Evolutionary conservation across 805 yeast species (phyloP), one percentile per base, ranked within the genome.

Genomic region (Debaryomyces prosopidis): DNA sequence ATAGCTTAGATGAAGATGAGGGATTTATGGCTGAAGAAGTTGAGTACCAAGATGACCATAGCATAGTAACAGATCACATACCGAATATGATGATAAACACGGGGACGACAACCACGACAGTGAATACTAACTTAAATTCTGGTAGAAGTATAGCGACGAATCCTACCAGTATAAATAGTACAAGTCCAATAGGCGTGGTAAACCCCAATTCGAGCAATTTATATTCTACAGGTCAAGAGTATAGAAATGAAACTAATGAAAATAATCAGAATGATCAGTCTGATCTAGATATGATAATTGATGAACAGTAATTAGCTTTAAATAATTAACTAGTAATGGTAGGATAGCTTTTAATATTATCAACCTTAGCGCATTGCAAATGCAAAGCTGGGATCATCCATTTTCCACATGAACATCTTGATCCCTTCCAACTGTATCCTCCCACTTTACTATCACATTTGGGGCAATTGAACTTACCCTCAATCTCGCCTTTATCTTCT

Each of bases 321-420:
- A 49, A 14, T 45, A 28, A 17, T 45, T 23, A 23, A 23, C 26
- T 23, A 23, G 26, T 10, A 39, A 38, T 45, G 47, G 10, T 38
- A n/a, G 14, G 33, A 36, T 23, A 7, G 10, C 10, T 51, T 35
- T 53, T 63, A 42, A 82, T 73, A 48, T 81, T 80, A 60, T 92
- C 97, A 4, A 89, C 92, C 61, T 88, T 87, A 5, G 90, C 85
- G 23, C 83, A 73, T 62, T 84, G 90, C 44, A 94, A 65, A 62
- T 87, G 89, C 48, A 94, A 77, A 1, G 96, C 95, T 0, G 99
- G 99, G 8, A 89, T 79, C 75, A 92, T 84, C 99, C 99, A 94
- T 55, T 81, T 82, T 2, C 97, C 97, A 65, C 99, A 94, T 46
- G 94, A 82, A 64, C 99, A 94, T 55, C 96, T 72, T 1, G 92